Percentiles rank a stretch among this genome's conserved stretches.
Conservation (phyloP, 73 alveolate species). For the Paramecium sexaurelia region DNA sequence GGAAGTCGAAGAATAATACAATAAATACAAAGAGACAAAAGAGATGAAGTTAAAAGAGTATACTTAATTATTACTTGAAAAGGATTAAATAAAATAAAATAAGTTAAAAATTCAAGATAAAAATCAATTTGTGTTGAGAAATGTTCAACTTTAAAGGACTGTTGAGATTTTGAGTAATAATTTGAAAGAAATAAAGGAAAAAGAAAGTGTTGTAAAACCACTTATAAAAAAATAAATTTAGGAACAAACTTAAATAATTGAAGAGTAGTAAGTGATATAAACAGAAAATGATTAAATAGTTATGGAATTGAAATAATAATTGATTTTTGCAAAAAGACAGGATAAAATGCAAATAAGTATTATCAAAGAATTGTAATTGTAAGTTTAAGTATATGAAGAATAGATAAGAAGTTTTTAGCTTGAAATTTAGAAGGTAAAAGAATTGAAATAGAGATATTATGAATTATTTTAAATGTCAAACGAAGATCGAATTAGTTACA, state of each 20-base stretch:
- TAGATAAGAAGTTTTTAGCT: not conserved
- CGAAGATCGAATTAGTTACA: not conserved
- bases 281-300: not conserved
- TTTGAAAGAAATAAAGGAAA: not conserved
- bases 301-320: not conserved
- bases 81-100: not conserved
- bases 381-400: not conserved
- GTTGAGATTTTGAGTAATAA: not conserved
- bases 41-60: not conserved
- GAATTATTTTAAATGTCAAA: not conserved
- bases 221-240: not conserved
- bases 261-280: not conserved
- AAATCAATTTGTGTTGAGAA: not conserved
- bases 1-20: not conserved
- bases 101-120: not conserved
- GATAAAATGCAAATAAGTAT: not conserved
- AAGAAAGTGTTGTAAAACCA: not conserved
- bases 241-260: not conserved
- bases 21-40: not conserved
- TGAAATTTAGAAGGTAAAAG: not conserved
- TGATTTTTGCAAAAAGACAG: not conserved
- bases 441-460: not conserved
- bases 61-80: not conserved
- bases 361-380: not conserved
- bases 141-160: not conserved